Evolutionary conservation across 345 rosid species (phyloP), one percentile per base, ranked within the genome.

Genomic region (Brassica carinata): DNA sequence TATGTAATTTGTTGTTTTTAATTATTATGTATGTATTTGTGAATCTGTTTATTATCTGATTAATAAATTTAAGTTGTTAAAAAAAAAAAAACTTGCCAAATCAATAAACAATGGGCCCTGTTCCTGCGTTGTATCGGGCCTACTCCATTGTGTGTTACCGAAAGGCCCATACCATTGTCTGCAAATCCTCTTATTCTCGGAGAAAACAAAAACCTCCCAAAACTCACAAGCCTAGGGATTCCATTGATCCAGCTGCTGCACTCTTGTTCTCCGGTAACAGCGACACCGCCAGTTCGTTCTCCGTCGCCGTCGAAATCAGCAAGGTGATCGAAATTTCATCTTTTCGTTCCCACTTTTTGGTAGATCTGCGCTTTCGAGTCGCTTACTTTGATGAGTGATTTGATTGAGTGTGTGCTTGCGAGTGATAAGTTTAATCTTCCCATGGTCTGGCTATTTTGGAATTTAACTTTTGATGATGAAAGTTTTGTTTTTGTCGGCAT

Each of bases 301-400:
- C 55, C 75, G 58, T 34, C 79, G 18, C 59, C 75, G 75, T 38
- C 30, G 36, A 58, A 17, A 68, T 61, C 74, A 67, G 57, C 18
- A 26, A 80, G 79, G 76, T 69, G 66, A n/a, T 74, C 65, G 1
- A 80, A 73, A 14, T 63, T 63, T 63, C 51, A 69, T 75, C 72
- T 63, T 29, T 68, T 78, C 26, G 15, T 48, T 48, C 5, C 17
- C 57, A 48, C 7, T 55, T 64, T 14, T 70, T 7, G 55, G 34
- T 70, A 80, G 83, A 80, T 80, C 79, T 75, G 31, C 61, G 36
- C 36, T 34, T 48, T 48, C 30, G 17, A 14, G 58, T 51, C 58
- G 7, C 58, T 51, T 4, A 5, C 57, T 48, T 48, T 48, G 57
- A 14, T 48, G 17, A 13, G 57, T 13, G 57, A 48, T 48, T 48